Percentiles rank a stretch among this genome's conserved stretches.
Evolutionary conservation across 2,329 filamentous ascomycete species (phyloP).

Genomic region (Cytospora leucostoma): DNA sequence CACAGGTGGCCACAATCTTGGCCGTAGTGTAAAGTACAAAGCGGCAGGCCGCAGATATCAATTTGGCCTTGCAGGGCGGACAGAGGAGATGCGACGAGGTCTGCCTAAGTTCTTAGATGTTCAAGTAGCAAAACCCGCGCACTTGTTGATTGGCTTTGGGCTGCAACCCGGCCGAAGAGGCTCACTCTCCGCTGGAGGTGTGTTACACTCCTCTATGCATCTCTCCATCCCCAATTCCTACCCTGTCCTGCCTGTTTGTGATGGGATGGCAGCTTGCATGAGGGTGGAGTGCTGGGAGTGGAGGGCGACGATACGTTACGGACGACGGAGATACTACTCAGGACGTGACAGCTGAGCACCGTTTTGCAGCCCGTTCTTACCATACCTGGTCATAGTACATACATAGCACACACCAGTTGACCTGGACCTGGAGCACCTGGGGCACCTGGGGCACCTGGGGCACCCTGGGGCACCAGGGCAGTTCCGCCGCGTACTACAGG

Average conservation of each 20-base stretch:
- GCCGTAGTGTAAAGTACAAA: background rate
- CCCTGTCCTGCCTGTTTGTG: conserved; percentile 6
- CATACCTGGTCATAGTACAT: background rate
- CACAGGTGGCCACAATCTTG: conserved; percentile 13
- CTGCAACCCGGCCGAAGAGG: conserved; percentile 10
- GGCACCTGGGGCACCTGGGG: background rate
- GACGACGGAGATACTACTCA: conserved; percentile 5
- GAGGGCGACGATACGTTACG: conserved; percentile 16
- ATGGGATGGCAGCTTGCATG: conserved; percentile 15
- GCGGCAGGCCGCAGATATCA: conserved; percentile 20
- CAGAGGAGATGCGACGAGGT: background rate
- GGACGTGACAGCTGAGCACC: background rate
- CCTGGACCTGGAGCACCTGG: background rate
- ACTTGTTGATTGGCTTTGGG: conserved; percentile 12
- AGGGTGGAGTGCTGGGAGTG: conserved; percentile 12
- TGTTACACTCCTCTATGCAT: conserved; percentile 19
- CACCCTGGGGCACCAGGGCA: too few species aligned
- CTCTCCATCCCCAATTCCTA: conserved; percentile 8
- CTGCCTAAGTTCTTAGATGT: too few species aligned
- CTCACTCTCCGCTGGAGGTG: conserved; percentile 12
- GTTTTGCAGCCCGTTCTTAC: conserved; percentile 1
- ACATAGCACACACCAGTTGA: too few species aligned
- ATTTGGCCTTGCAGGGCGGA: conserved; percentile 13
- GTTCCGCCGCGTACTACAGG: background rate
- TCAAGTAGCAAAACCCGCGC: too few species aligned